These are phyloP conservation scores for Aegilops longissima DNA, from an alignment of 176 grass and related monocot genomes.

Conservation along the genomic window DNA sequence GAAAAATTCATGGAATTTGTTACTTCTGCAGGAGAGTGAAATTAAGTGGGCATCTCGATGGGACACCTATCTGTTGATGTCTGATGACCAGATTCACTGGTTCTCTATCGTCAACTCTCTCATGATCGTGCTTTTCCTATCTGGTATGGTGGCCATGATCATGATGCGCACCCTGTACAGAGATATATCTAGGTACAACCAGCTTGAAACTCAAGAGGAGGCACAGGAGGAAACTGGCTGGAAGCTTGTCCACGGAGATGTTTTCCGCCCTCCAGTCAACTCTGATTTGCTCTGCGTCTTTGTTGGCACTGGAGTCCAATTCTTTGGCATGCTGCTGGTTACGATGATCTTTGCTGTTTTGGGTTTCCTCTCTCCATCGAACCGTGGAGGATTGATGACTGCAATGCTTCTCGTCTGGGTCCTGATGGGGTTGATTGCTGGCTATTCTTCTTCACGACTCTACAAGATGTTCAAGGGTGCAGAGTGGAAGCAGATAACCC, in stretches of 20 bases:
- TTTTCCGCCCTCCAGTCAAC: constrained; percentile 57
- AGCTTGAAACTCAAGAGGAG: constrained; percentile 73
- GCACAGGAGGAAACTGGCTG: constrained; percentile 72
- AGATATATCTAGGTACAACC: constrained; percentile 69
- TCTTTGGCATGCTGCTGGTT: constrained; percentile 71
- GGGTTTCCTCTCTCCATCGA: constrained; percentile 74
- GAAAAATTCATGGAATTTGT: constrained; percentile 11
- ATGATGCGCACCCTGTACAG: constrained; percentile 71
- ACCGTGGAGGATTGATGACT: constrained; percentile 67
- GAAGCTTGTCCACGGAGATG: constrained; percentile 77
- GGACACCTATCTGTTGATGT: constrained; percentile 74
- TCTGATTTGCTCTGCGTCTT: constrained; percentile 60
- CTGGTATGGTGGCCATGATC: constrained; percentile 79
- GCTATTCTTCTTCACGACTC: constrained; percentile 58
- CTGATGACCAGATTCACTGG: constrained; percentile 75
- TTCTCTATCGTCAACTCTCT: constrained; percentile 74
- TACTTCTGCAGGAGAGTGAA: constrained; percentile 53
- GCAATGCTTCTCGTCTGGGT: constrained; percentile 74
- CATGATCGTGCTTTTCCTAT: constrained; percentile 71
- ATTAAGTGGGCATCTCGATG: constrained; percentile 73
- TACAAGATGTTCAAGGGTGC: constrained; percentile 81
- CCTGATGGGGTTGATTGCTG: constrained; percentile 68
- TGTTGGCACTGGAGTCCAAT: constrained; percentile 66
- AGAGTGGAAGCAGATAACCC: constrained; percentile 72
- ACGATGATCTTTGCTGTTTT: constrained; percentile 72